Evolutionary conservation across 139 green algal genomes (phyloP).

Genomic region (Chlamydomonas applanata): DNA sequence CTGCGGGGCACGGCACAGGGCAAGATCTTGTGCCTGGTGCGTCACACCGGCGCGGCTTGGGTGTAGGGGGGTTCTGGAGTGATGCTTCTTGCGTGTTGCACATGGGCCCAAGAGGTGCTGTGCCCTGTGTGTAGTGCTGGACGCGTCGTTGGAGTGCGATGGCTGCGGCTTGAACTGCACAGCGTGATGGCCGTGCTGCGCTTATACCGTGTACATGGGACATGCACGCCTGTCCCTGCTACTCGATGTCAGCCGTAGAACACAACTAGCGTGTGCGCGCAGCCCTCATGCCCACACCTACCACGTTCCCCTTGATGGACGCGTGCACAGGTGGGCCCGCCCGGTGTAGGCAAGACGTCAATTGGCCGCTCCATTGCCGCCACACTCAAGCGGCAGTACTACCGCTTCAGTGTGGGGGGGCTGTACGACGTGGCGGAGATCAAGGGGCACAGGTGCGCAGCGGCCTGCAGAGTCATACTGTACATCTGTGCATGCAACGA

Average conservation of each 20-base stretch:
- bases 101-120: background rate
- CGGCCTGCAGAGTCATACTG: background rate
- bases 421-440: conserved; percentile 96
- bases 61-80: background rate
- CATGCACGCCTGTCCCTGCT: too few species aligned
- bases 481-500: background rate
- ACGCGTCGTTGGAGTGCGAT: too few species aligned
- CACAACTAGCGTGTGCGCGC: too few species aligned
- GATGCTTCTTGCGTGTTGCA: background rate
- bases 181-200: too few species aligned
- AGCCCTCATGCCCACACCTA: too few species aligned
- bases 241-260: too few species aligned
- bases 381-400: conserved; percentile 85
- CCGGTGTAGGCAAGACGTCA: conserved; percentile 93
- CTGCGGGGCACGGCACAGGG: conserved; percentile 82
- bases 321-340: conserved; percentile 72
- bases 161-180: too few species aligned
- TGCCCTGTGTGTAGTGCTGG: too few species aligned
- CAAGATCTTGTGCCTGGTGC: conserved; percentile 94
- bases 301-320: too few species aligned
- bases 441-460: conserved; percentile 76
- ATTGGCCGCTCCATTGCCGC: conserved; percentile 86
- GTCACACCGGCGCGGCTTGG: background rate
- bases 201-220: too few species aligned
- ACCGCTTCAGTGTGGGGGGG: conserved; percentile 89